These are phyloP conservation scores for Halocafeteria seosinensis DNA, from an alignment of 108 stramenopile genomes.

Conservation along the genomic window DNA sequence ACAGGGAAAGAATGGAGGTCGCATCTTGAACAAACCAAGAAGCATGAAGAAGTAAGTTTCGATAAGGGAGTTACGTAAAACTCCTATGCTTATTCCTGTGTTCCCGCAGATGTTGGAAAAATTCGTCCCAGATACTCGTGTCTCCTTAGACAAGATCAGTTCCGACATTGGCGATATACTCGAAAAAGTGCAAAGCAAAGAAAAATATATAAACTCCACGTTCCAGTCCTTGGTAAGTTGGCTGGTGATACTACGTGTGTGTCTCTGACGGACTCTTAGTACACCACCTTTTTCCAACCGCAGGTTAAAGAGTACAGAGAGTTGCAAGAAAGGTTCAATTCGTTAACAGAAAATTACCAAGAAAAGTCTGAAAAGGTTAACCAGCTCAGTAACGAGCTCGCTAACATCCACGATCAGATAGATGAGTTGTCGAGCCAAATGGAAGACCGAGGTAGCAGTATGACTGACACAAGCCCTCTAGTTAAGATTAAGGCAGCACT, in stretches of 20 bases:
- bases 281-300: too few relatives aligned
- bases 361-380: conserved; percentile 5
- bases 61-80: too few relatives aligned
- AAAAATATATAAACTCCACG: conserved; percentile 34
- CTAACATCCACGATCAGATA: conserved; percentile 25
- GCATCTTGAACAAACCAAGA: conserved; percentile 31
- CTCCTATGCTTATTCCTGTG: too few relatives aligned
- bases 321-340: conserved; percentile 12
- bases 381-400: conserved; percentile 27
- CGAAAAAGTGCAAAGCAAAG: conserved; percentile 31
- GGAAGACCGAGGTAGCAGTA: conserved; percentile 29
- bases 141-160: conserved; percentile 9
- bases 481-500: conserved; percentile 43
- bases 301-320: conserved; percentile 12
- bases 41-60: too few relatives aligned
- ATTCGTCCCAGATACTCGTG: conserved; percentile 4
- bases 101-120: neutral
- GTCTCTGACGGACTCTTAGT: too few relatives aligned
- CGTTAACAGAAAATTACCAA: neutral
- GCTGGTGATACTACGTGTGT: too few relatives aligned
- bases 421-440: conserved; percentile 36
- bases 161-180: conserved; percentile 21
- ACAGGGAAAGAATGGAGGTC: conserved; percentile 38
- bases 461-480: conserved; percentile 46
- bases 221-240: conserved; percentile 21